Conservation (phyloP, 2,329 filamentous ascomycete genomes). For the Colletotrichum cereale region DNA sequence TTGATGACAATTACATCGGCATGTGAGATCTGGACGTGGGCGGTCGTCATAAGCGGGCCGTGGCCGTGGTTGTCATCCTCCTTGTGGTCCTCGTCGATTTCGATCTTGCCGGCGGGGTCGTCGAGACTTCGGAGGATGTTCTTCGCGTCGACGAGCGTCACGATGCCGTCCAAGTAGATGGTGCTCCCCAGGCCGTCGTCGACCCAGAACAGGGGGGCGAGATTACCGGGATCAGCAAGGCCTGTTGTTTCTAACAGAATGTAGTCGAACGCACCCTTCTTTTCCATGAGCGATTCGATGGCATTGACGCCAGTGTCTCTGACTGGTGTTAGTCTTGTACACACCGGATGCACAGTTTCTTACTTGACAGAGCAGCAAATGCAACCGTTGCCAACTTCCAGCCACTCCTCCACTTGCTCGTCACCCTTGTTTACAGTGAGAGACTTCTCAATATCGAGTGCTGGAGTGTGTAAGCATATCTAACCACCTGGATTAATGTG, state of each 20-base stretch:
- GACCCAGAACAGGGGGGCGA: slow-evolving; percentile 97
- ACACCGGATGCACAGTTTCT: slow-evolving; percentile 10
- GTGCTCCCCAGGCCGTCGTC: slow-evolving; percentile 95
- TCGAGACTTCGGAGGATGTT: slow-evolving; percentile 88
- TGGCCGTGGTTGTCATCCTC: slow-evolving; percentile 57
- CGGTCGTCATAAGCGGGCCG: slow-evolving; percentile 85
- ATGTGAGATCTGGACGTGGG: slow-evolving; percentile 96
- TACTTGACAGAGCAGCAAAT: slow-evolving; percentile 98
- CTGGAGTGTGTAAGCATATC: slow-evolving; percentile 56
- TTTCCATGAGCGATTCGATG: slow-evolving; percentile 95
- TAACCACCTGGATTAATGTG: slow-evolving; percentile 12
- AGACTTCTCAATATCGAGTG: slow-evolving; percentile 95
- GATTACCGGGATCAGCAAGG: slow-evolving; percentile 93
- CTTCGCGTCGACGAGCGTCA: slow-evolving; percentile 94
- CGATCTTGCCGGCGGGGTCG: slow-evolving; percentile 70
- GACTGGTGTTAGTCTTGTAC: neutral
- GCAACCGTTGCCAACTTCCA: slow-evolving; percentile 95
- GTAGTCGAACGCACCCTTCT: slow-evolving; percentile 94
- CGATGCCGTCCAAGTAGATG: slow-evolving; percentile 96
- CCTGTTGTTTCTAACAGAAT: slow-evolving; percentile 97
- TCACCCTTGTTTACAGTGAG: slow-evolving; percentile 89
- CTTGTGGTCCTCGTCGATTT: slow-evolving; percentile 55
- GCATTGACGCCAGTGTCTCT: slow-evolving; percentile 94
- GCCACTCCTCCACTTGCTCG: slow-evolving; percentile 90
- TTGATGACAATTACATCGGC: slow-evolving; percentile 96